A percentile compares a stretch with the other conserved stretches of the same genome.
phyloP scores from a whole-genome alignment of 352 stramenopile genomes.

The Phytophthora quininea region DNA sequence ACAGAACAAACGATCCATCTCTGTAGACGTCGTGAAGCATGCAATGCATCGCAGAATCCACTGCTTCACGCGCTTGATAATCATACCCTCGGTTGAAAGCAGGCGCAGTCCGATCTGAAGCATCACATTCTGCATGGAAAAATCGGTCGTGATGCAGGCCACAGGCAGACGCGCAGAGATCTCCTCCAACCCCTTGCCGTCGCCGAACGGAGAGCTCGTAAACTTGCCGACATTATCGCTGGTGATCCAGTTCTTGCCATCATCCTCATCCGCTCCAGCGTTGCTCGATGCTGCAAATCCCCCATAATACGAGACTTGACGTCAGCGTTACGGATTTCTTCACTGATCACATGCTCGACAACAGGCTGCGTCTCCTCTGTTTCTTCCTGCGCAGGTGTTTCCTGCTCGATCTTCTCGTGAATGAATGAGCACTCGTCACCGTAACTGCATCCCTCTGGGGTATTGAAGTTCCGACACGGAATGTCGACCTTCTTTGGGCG shows the following conservation, averaged over 20 bases:
- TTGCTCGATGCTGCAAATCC: constrained; percentile 82
- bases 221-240: constrained; percentile 68
- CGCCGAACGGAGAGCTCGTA: constrained; percentile 74
- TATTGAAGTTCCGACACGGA: constrained; percentile 80
- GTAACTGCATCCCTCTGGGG: constrained; percentile 71
- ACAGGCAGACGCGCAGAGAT: constrained; percentile 59
- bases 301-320: constrained; percentile 90
- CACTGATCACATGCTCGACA: constrained; percentile 45
- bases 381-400: constrained; percentile 17
- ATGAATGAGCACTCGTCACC: constrained; percentile 76
- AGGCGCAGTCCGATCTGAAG: constrained; percentile 88
- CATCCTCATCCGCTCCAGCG: constrained; percentile 74
- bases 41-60: constrained; percentile 98
- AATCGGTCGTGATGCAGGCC: constrained; percentile 89
- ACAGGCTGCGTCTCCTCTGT: constrained; percentile 23
- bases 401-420: constrained; percentile 56
- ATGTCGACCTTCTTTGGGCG: constrained; percentile 70
- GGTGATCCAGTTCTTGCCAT: constrained; percentile 91
- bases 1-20: constrained; percentile 96
- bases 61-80: constrained; percentile 90
- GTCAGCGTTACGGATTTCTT: constrained; percentile 74
- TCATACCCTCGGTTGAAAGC: constrained; percentile 82
- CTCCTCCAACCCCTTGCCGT: constrained; percentile 66
- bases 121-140: constrained; percentile 91
- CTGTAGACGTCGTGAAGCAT: constrained; percentile 95